Evolutionary conservation across 2,329 filamentous ascomycete genomes (phyloP).

Genomic region (Aspergillus intermedius): DNA sequence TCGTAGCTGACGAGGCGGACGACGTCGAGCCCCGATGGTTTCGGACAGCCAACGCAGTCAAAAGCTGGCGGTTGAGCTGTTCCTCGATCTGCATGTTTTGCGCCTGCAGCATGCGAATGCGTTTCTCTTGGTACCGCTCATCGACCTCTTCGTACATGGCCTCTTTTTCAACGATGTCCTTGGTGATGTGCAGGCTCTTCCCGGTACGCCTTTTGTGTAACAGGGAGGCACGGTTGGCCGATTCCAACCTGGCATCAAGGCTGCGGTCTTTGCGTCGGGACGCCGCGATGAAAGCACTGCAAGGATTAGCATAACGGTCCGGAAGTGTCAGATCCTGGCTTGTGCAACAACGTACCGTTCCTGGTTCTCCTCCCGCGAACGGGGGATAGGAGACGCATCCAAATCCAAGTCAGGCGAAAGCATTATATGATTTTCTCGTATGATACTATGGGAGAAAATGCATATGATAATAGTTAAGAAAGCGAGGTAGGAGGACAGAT

Average conservation of each 20-base stretch:
- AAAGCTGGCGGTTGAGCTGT: conserved; percentile 31
- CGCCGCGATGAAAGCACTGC: conserved; percentile 82
- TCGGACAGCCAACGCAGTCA: conserved; percentile 27
- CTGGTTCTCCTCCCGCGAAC: conserved; percentile 40
- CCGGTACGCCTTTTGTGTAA: conserved; percentile 86
- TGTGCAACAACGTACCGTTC: conserved; percentile 30
- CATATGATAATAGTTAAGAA: background rate
- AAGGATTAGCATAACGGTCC: conserved; percentile 1
- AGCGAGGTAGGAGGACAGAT: background rate
- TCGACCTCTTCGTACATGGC: conserved; percentile 97
- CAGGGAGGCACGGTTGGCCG: conserved; percentile 78
- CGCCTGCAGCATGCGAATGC: conserved; percentile 32
- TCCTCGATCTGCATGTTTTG: conserved; percentile 33
- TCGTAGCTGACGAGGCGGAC: background rate
- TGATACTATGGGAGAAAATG: background rate
- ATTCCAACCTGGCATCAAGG: conserved; percentile 80
- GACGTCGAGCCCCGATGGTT: background rate
- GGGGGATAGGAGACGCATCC: conserved; percentile 27
- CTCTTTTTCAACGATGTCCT: conserved; percentile 80
- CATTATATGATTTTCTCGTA: conserved; percentile 5
- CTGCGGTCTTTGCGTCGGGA: conserved; percentile 81
- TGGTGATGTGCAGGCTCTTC: conserved; percentile 70
- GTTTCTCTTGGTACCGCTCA: conserved; percentile 53
- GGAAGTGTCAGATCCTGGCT: too few relatives aligned
- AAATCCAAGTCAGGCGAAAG: conserved; percentile 22